Evolutionary conservation across 495 filamentous ascomycete genomes (phyloP).

Genomic region (Neurospora sp.): DNA sequence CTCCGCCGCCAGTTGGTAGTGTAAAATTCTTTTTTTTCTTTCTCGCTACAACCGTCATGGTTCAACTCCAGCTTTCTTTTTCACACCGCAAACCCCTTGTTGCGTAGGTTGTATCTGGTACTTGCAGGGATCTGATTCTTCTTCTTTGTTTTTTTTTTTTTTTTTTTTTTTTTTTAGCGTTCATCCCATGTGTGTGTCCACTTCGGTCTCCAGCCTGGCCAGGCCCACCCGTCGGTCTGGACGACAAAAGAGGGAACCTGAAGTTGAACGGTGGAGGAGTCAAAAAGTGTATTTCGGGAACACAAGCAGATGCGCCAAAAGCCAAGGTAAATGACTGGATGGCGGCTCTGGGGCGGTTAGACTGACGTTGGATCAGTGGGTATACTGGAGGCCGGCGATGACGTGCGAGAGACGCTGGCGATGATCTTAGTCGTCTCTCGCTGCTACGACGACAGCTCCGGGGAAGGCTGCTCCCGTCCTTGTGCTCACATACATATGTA

Average conservation of each 20-base stretch:
- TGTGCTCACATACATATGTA: neutral
- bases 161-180: too few relatives aligned
- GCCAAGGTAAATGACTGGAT: neutral
- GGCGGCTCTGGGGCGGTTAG: neutral
- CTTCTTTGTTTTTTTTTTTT: neutral
- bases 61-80: neutral
- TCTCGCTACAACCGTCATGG: neutral
- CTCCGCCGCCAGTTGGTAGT: neutral
- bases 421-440: neutral
- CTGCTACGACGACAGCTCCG: neutral
- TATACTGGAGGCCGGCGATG: neutral
- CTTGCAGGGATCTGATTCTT: neutral
- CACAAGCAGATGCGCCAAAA: neutral
- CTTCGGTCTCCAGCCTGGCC: neutral
- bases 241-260: neutral
- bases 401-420: neutral
- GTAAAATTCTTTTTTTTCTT: constrained; percentile 1
- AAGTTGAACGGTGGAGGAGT: neutral
- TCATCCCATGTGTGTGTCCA: neutral
- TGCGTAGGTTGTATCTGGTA: neutral
- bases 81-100: neutral
- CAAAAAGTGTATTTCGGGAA: neutral
- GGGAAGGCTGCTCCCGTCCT: neutral
- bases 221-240: neutral
- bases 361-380: neutral